Evolutionary conservation across 2,329 filamentous ascomycete species (phyloP).

Genomic region (Aspergillus caelatus): DNA sequence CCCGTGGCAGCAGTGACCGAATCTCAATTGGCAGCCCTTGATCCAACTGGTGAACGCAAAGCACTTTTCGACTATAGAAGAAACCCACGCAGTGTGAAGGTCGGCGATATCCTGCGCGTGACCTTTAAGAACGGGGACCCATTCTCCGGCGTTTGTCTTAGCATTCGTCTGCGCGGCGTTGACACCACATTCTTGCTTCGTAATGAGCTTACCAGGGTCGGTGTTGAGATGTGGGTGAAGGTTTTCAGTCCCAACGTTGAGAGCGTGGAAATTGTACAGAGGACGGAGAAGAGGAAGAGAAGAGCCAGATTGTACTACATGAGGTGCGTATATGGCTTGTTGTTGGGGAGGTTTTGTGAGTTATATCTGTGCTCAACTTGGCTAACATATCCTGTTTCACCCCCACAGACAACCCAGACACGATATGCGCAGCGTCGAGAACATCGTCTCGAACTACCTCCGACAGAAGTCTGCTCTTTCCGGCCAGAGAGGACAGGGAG

Average conservation of each 20-base stretch:
- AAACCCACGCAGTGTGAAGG: constrained; percentile 77
- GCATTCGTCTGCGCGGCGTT: constrained; percentile 82
- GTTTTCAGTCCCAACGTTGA: constrained; percentile 87
- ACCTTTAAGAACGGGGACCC: constrained; percentile 83
- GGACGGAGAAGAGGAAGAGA: constrained; percentile 79
- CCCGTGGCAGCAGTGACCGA: constrained; percentile 69
- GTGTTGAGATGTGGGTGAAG: constrained; percentile 98
- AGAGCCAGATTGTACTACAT: constrained; percentile 89
- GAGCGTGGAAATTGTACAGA: constrained; percentile 91
- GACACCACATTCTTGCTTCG: constrained; percentile 87
- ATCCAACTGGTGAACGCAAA: constrained; percentile 80
- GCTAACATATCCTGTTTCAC: constrained; percentile 15
- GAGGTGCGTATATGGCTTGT: constrained; percentile 54
- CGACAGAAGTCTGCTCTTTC: constrained; percentile 54
- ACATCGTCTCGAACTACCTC: constrained; percentile 70
- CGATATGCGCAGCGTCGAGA: constrained; percentile 83
- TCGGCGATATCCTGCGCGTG: constrained; percentile 90
- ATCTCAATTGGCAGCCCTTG: constrained; percentile 72
- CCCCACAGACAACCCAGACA: constrained; percentile 69
- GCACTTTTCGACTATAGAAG: constrained; percentile 73
- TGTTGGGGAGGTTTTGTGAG: background rate
- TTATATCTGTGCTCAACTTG: background rate
- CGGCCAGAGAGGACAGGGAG: constrained; percentile 22
- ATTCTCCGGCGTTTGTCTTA: constrained; percentile 85
- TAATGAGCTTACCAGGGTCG: constrained; percentile 81